Conservation (phyloP, 108 stramenopile genomes). For the Nitzschia putrida region DNA sequence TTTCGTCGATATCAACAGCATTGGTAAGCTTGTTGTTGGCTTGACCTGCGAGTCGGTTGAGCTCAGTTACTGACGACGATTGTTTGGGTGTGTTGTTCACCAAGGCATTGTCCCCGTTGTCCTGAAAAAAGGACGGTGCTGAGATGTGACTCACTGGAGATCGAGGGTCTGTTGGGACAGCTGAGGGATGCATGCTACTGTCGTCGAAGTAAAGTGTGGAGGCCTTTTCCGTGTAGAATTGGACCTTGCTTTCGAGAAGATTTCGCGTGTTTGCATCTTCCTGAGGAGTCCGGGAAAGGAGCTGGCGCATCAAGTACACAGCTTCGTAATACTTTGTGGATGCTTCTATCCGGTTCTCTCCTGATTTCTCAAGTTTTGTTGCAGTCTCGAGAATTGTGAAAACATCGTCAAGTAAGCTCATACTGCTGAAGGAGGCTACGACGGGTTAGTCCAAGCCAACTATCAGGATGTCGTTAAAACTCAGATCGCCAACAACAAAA, state of each 20-base stretch:
- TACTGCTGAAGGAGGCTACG: not conserved
- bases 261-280: constrained; percentile 9
- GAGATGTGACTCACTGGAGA: constrained; percentile 7
- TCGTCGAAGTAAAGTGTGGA: constrained; percentile 40
- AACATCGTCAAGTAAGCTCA: constrained; percentile 50
- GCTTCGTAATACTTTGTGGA: constrained; percentile 66
- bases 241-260: constrained; percentile 53
- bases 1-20: constrained; percentile 65
- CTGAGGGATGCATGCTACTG: constrained; percentile 5
- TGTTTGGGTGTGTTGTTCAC: not conserved
- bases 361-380: constrained; percentile 41
- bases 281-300: constrained; percentile 26
- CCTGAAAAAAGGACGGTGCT: constrained; percentile 18
- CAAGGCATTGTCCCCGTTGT: not conserved
- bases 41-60: constrained; percentile 24
- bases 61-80: not conserved
- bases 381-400: constrained; percentile 60
- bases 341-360: constrained; percentile 40
- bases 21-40: constrained; percentile 42
- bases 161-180: constrained; percentile 5
- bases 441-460: too few relatives aligned
- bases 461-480: too few relatives aligned
- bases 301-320: constrained; percentile 56
- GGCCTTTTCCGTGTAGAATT: constrained; percentile 49
- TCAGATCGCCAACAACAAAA: too few relatives aligned